Conservation (phyloP, 2,329 filamentous ascomycete genomes). For the Fusarium anthophilum region DNA sequence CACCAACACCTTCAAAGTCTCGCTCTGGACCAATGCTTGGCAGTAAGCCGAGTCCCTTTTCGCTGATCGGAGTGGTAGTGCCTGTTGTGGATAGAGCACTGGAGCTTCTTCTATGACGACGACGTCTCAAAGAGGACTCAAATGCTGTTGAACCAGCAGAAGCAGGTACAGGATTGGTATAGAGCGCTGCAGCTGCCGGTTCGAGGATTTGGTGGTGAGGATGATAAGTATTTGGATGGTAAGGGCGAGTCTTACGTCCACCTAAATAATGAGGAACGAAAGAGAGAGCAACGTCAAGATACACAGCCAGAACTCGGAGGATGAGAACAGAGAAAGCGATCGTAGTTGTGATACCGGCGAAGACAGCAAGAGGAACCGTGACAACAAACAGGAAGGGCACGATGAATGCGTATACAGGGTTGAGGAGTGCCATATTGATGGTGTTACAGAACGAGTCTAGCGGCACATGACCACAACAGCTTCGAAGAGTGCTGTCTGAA, state of each 20-base stretch:
- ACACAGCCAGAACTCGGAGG: constrained; percentile 68
- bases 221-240: constrained; percentile 32
- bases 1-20: constrained; percentile 69
- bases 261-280: constrained; percentile 65
- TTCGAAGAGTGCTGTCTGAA: background rate
- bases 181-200: constrained; percentile 2
- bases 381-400: constrained; percentile 71
- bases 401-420: constrained; percentile 64
- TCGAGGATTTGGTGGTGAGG: constrained; percentile 22
- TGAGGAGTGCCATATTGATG: constrained; percentile 60
- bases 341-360: constrained; percentile 70
- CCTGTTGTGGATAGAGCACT: constrained; percentile 48
- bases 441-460: constrained; percentile 24
- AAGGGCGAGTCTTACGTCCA: constrained; percentile 48
- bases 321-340: constrained; percentile 70
- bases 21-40: constrained; percentile 61
- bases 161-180: constrained; percentile 7
- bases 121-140: constrained; percentile 34
- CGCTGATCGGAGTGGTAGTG: constrained; percentile 47
- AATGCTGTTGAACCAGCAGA: constrained; percentile 33
- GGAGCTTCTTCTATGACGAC: constrained; percentile 48
- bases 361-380: constrained; percentile 69
- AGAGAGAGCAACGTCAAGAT: constrained; percentile 69
- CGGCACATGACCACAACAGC: constrained; percentile 34
- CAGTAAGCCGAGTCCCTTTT: constrained; percentile 53